Evolutionary conservation across 164 flowering plant species (phyloP), one percentile per base, ranked within the genome.

Genomic region (Vitis rupestris): DNA sequence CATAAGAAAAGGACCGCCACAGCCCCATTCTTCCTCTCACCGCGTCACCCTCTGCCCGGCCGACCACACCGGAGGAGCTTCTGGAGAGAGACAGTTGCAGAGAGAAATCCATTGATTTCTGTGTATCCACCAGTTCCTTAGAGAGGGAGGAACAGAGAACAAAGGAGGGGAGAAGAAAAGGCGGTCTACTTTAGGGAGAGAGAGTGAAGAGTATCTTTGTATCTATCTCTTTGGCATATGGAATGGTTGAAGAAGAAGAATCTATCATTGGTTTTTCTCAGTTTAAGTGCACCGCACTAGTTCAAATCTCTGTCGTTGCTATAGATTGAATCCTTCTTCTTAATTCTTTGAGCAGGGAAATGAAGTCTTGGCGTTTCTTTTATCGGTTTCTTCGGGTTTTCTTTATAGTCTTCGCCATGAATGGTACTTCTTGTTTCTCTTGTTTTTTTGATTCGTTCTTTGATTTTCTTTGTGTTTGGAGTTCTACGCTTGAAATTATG

Each of bases 1-100:
- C 44, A 37, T 37, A 37, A 44, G 73, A 74, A 61, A 74, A 65
- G 73, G 77, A 74, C 73, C 73, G 77, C 73, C 73, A 74, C 65
- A 54, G 48, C 9, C 50, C 54, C 50, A 48, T 27, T 68, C 27
- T 51, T 37, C 13, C 12, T 17, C 37, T 65, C 14, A 5, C 16
- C 44, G 44, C 2, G 44, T 37, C 44, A 37, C 44, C 44, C 44
- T 37, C 44, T 37, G 44, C 6, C 7, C 44, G 44, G 44, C 44
- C 44, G 44, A 37, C 44, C 0, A 19, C 16, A 31, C 49, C 8
- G 55, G 14, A 17, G 10, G 30, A 37, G 44, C 44, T 16, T 53
- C 19, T 56, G 9, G 23, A 5, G 27, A 37, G 70, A 52, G 3
- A 65, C 5, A 31, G 47, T 0, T 65, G 8, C 3, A 30, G 5